A percentile compares a stretch with the other conserved stretches of the same genome.
These are phyloP conservation scores for Ordospora colligata DNA, from an alignment of 371 early-diverging fungal species.

Conservation along the genomic window DNA sequence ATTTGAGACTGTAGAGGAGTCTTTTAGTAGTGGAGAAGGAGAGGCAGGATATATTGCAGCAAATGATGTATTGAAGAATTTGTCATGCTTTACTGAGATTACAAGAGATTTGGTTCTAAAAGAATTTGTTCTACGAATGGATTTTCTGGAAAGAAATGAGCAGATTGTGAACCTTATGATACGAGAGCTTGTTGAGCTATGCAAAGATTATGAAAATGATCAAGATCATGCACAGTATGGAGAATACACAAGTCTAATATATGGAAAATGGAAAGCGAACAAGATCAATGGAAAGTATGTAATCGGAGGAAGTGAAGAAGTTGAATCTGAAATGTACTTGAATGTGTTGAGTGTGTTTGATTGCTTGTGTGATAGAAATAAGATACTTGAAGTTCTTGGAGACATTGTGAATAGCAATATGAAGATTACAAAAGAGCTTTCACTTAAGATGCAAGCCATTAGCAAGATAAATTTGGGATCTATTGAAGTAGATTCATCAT, in stretches of 20 bases:
- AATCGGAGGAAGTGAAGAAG: not conserved
- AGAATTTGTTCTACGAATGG: not conserved
- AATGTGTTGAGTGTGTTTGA: slow-evolving; percentile 35
- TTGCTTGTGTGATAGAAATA: not conserved
- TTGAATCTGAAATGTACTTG: slow-evolving; percentile 21
- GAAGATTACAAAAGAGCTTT: slow-evolving; percentile 24
- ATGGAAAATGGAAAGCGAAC: slow-evolving; percentile 29
- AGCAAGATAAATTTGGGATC: not conserved
- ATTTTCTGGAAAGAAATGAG: slow-evolving; percentile 14
- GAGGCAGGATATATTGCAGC: slow-evolving; percentile 5
- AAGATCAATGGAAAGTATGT: slow-evolving; percentile 1
- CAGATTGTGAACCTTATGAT: slow-evolving; percentile 20
- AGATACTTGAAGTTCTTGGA: slow-evolving; percentile 9
- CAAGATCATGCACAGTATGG: slow-evolving; percentile 3
- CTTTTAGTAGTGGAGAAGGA: not conserved
- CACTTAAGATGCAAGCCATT: not conserved
- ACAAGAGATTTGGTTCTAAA: slow-evolving; percentile 11
- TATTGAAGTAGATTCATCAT: not conserved
- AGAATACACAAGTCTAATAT: slow-evolving; percentile 23
- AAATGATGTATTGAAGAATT: slow-evolving; percentile 5
- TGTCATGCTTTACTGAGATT: slow-evolving; percentile 9
- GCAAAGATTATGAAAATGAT: slow-evolving; percentile 8
- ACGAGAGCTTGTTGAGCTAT: slow-evolving; percentile 18
- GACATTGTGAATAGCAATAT: slow-evolving; percentile 14
- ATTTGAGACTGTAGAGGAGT: slow-evolving; percentile 1